Base-by-base conservation (phyloP, 176 grass and related monocot species). In the Poa pratensis region DNA sequence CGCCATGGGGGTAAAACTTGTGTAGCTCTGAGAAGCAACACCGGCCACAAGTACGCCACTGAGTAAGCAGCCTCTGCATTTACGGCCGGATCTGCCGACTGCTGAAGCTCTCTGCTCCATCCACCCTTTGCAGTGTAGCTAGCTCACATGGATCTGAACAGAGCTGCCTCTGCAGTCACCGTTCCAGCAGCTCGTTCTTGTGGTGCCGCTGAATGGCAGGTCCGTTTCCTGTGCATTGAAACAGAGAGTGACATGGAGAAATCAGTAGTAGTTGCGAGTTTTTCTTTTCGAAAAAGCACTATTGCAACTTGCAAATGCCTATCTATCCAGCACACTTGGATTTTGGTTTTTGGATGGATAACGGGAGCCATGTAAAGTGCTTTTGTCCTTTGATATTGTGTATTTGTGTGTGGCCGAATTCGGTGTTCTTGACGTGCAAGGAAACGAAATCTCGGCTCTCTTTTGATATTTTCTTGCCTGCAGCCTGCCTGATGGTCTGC, bases 331-430 rank as follows among this genome's bases (percentile, higher is more conserved):
- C 7, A 6, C 15, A 17, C 61, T 26, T 14, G 79, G 61, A 35
- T 10, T 42, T 9, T 8, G 40, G 7, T 42, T 42, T 50, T 52
- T 81, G 70, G 40, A 51, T 6, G 62, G 78, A 69, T 59, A 59
- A 75, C 23, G 58, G n/a, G 51, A 43, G 42, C 62, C 88, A 71
- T 52, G 62, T 12, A 82, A 89, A 89, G 84, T 61, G 83, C 28
- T 61, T 20, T 16, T 67, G 86, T 37, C 5, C 19, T 79, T 11
- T 30, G 39, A 1, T 17, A 27, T 27, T 51, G 53, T 30, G 24
- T 61, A 53, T 34, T 27, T 51, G 53, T 30, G 24, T 61, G 69
- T 34, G 0, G 70, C 59, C 14, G 34, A 70, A 54, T 73, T 63
- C 27, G 11, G 42, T 43, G 48, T 13, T 59, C 43, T 30, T 73